These are phyloP conservation scores for Skeletonema costatum DNA, from an alignment of 108 stramenopile species.

Conservation along the genomic window DNA sequence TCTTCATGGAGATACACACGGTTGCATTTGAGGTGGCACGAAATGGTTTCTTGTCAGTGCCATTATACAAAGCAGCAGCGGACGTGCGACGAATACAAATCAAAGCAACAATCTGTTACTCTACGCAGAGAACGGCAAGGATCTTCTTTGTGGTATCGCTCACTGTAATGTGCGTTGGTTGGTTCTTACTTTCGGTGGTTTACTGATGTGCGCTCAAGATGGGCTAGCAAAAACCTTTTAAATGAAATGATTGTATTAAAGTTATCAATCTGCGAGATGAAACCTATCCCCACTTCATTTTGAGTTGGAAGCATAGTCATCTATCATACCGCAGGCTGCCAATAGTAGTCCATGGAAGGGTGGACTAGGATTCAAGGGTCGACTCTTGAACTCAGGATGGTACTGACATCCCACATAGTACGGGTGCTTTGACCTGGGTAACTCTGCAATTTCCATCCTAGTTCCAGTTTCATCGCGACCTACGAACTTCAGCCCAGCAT, in stretches of 20 bases:
- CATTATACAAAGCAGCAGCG: neutral
- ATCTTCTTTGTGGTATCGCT: neutral
- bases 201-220: neutral
- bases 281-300: constrained; percentile 8
- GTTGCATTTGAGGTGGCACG: neutral
- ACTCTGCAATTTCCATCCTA: constrained; percentile 98
- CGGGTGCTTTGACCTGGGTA: constrained; percentile 86
- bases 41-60: neutral
- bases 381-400: constrained; percentile 98
- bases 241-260: constrained; percentile 9
- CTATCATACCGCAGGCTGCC: constrained; percentile 80
- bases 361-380: constrained; percentile 95
- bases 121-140: neutral
- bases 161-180: neutral
- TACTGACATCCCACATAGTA: constrained; percentile 98
- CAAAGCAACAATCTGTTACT: neutral
- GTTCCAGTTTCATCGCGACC: constrained; percentile 90
- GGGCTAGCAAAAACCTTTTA: neutral
- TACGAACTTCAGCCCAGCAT: constrained; percentile 92
- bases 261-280: neutral
- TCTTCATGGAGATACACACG: neutral
- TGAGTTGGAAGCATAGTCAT: constrained; percentile 48
- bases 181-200: neutral
- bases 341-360: constrained; percentile 95
- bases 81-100: neutral